Conservation (phyloP, 2,329 filamentous ascomycete genomes). For the Diplodia sapinea region DNA sequence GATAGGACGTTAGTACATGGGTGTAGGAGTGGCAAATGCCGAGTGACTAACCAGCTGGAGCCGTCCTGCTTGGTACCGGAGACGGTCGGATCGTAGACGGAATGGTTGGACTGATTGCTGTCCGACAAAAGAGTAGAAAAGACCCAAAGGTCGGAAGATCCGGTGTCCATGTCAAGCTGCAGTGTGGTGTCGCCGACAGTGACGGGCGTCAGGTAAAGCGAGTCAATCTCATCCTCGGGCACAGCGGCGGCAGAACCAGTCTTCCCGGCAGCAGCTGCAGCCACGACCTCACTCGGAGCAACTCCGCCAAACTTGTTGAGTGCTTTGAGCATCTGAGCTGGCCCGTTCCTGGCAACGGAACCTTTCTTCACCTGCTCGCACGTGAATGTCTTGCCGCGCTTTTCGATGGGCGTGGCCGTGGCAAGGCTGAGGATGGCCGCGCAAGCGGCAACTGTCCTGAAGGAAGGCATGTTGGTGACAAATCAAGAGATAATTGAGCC, state of each 20-base stretch:
- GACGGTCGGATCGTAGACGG: conserved; percentile 61
- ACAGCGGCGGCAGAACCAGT: conserved; percentile 49
- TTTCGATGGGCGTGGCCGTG: conserved; percentile 39
- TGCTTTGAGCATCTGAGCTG: conserved; percentile 47
- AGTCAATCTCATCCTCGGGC: conserved; percentile 48
- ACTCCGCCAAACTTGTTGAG: conserved; percentile 48
- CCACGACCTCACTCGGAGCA: conserved; percentile 40
- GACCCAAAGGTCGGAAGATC: conserved; percentile 71
- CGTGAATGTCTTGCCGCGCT: conserved; percentile 43
- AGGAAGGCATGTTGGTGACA: conserved; percentile 41
- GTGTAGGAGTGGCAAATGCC: too few relatives aligned
- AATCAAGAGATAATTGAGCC: conserved; percentile 27
- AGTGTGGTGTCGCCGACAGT: conserved; percentile 67
- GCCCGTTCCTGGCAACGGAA: conserved; percentile 47
- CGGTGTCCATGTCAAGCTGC: conserved; percentile 74
- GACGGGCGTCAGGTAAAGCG: conserved; percentile 59
- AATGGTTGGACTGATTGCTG: conserved; percentile 60
- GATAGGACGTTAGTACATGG: not conserved
- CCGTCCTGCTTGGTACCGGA: conserved; percentile 55
- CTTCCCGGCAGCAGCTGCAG: conserved; percentile 43
- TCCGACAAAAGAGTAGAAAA: conserved; percentile 65
- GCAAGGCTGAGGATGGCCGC: conserved; percentile 40
- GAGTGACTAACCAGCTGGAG: conserved; percentile 58
- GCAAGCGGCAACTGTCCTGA: conserved; percentile 41
- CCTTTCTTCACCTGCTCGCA: conserved; percentile 42